Percentiles rank a stretch among this genome's conserved stretches.
These are phyloP conservation scores for Alternaria angustiovoidea DNA, from an alignment of 2,329 filamentous ascomycete species.

Conservation along the genomic window DNA sequence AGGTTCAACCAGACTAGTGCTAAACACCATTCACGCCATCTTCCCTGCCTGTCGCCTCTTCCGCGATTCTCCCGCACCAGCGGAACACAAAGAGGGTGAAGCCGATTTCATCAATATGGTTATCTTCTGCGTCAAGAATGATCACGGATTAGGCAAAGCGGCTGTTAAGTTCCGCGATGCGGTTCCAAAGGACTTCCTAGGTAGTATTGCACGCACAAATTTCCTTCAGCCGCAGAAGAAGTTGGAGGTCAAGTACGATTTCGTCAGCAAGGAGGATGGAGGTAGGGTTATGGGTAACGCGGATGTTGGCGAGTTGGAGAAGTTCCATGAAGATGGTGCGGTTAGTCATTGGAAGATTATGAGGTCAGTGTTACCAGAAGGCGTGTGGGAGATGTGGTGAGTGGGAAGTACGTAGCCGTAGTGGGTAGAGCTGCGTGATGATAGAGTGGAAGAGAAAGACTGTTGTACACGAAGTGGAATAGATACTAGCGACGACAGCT, in stretches of 20 bases:
- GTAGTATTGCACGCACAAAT: slow-evolving; percentile 72
- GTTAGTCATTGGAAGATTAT: slow-evolving; percentile 91
- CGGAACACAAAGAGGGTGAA: slow-evolving; percentile 48
- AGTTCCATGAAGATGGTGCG: slow-evolving; percentile 79
- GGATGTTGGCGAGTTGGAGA: slow-evolving; percentile 71
- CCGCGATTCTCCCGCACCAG: slow-evolving; percentile 72
- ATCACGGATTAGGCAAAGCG: slow-evolving; percentile 39
- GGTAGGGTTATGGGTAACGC: slow-evolving; percentile 66
- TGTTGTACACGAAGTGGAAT: neutral
- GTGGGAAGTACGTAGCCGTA: neutral
- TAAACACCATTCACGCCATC: slow-evolving; percentile 80
- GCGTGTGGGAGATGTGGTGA: slow-evolving; percentile 88
- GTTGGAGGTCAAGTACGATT: slow-evolving; percentile 60
- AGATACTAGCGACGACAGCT: neutral
- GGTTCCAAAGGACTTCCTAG: slow-evolving; percentile 70
- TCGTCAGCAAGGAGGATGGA: slow-evolving; percentile 46
- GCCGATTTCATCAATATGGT: slow-evolving; percentile 93
- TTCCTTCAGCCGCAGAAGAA: slow-evolving; percentile 79
- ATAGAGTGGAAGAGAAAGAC: neutral
- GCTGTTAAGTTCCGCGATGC: slow-evolving; percentile 73
- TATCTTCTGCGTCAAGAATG: slow-evolving; percentile 83
- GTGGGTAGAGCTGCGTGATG: neutral
- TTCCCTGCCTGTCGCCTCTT: slow-evolving; percentile 94
- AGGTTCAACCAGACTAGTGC: slow-evolving; percentile 77
- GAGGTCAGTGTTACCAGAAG: slow-evolving; percentile 78